Conservation (phyloP, 441 rosid genomes). For the Sinapis alba region DNA sequence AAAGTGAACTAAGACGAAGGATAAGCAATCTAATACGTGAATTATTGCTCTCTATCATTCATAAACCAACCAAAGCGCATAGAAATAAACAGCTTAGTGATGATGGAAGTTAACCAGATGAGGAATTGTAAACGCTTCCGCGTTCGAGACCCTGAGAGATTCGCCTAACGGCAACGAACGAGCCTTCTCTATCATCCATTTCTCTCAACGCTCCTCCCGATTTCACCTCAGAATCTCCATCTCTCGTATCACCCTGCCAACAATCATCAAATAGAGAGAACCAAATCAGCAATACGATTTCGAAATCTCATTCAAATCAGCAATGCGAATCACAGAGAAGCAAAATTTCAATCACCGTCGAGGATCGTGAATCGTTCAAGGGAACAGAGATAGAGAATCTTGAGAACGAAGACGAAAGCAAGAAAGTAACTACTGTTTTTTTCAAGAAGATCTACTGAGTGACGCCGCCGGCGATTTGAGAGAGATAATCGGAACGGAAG, state of each 20-base stretch:
- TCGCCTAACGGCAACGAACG: conserved; percentile 96
- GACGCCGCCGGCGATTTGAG: conserved; percentile 15
- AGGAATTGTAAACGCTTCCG: conserved; percentile 77
- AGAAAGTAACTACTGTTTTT: conserved; percentile 28
- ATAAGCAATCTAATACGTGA: too few relatives aligned
- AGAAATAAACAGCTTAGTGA: too few relatives aligned
- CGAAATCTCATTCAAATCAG: not conserved
- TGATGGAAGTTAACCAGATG: conserved; percentile 65
- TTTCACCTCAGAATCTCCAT: conserved; percentile 29
- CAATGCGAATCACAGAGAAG: too few relatives aligned
- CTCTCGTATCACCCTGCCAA: conserved; percentile 16
- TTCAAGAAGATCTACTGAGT: conserved; percentile 61
- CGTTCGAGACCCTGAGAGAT: conserved; percentile 93
- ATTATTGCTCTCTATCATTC: too few relatives aligned
- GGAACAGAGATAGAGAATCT: conserved; percentile 2
- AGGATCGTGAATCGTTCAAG: too few relatives aligned
- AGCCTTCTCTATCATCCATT: conserved; percentile 94
- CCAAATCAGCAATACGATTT: not conserved
- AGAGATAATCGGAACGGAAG: conserved; percentile 18
- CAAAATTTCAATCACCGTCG: too few relatives aligned
- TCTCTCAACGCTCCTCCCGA: conserved; percentile 9
- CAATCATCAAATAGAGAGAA: conserved; percentile 15
- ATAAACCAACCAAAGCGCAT: too few relatives aligned
- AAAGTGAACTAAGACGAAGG: too few relatives aligned
- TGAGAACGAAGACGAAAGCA: conserved; percentile 15